phyloP scores from a whole-genome alignment of 768 basidiomycete species.

The Suillus americanus region DNA sequence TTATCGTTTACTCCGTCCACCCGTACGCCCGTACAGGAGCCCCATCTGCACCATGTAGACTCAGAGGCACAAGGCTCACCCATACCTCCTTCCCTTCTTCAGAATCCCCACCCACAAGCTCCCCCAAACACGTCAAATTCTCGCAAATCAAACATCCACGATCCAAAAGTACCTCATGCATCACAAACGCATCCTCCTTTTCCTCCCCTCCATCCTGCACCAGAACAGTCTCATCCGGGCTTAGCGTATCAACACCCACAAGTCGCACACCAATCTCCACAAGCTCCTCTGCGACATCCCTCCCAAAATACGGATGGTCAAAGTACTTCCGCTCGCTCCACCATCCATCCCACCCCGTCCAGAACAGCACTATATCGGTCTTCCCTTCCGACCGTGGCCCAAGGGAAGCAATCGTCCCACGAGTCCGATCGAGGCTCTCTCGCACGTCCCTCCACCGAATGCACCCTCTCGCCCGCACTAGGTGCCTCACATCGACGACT shows the following conservation, averaged over 20 bases:
- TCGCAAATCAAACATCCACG: conserved; percentile 66
- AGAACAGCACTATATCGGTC: conserved; percentile 49
- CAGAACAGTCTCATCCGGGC: conserved; percentile 58
- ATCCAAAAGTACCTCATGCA: conserved; percentile 63
- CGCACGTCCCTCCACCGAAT: conserved; percentile 51
- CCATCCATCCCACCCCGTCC: conserved; percentile 66
- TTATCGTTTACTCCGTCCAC: conserved; percentile 30
- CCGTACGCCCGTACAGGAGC: conserved; percentile 74
- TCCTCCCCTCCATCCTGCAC: conserved; percentile 11
- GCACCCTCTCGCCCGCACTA: conserved; percentile 39
- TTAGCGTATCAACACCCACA: conserved; percentile 64
- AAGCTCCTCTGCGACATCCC: conserved; percentile 50
- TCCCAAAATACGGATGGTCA: conserved; percentile 63
- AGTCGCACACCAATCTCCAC: conserved; percentile 51
- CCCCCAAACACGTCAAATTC: conserved; percentile 59
- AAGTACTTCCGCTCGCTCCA: conserved; percentile 54
- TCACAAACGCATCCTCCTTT: conserved; percentile 38
- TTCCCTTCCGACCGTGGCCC: conserved; percentile 28
- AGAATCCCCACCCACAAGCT: conserved; percentile 27
- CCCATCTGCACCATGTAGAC: conserved; percentile 58
- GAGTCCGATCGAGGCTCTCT: background rate
- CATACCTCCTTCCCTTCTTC: conserved; percentile 31
- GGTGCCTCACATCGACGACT: conserved; percentile 51
- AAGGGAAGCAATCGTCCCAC: conserved; percentile 13
- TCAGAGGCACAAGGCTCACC: conserved; percentile 60